Evolutionary conservation across 2,329 filamentous ascomycete species (phyloP).

Genomic region (Falciphora oryzae): DNA sequence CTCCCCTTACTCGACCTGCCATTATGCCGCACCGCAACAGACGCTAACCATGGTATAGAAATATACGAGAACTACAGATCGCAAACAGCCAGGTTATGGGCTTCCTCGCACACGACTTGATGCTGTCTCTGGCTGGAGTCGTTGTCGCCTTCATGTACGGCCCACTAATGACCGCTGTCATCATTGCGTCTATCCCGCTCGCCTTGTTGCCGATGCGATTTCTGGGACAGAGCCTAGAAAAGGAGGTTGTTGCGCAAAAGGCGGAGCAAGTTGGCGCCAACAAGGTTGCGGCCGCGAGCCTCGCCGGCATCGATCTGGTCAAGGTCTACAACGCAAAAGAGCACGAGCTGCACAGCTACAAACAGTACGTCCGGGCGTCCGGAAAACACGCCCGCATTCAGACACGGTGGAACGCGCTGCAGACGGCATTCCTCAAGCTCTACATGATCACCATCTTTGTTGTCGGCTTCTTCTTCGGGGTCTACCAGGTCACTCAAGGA

Average conservation of each 20-base stretch:
- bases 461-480: constrained; percentile 84
- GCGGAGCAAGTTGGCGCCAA: constrained; percentile 62
- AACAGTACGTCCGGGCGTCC: constrained; percentile 25
- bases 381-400: constrained; percentile 56
- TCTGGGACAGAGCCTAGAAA: constrained; percentile 55
- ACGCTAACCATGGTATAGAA: constrained; percentile 42
- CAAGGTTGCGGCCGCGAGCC: constrained; percentile 63
- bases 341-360: constrained; percentile 64
- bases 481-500: constrained; percentile 58
- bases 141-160: constrained; percentile 70
- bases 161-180: constrained; percentile 78
- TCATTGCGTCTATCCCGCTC: constrained; percentile 67
- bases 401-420: constrained; percentile 61
- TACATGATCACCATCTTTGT: constrained; percentile 77
- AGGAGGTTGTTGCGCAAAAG: constrained; percentile 65
- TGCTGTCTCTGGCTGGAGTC: constrained; percentile 62
- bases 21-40: neutral
- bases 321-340: constrained; percentile 77
- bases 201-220: constrained; percentile 54
- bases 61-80: constrained; percentile 75
- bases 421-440: constrained; percentile 68
- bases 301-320: constrained; percentile 74
- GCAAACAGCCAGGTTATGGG: constrained; percentile 78
- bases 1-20: neutral
- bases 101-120: constrained; percentile 55